Base-by-base conservation (phyloP, 257 asterid species). In the Leptodermis oblonga region DNA sequence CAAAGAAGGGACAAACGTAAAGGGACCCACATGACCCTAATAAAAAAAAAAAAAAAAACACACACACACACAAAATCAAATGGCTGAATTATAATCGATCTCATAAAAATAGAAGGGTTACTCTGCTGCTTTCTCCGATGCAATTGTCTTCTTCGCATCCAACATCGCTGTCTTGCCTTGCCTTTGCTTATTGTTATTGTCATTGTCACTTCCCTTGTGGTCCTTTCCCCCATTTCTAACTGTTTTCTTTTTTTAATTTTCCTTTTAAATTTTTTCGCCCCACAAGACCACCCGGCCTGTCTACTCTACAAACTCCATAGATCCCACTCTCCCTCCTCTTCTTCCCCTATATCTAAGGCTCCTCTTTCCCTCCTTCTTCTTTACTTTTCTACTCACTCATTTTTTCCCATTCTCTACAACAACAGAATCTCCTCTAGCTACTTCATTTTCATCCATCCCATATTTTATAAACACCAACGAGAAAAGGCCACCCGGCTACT, bases 61-160 rank as follows among this genome's bases (percentile, higher is more conserved):
- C n/a, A n/a, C n/a, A n/a, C n/a, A n/a, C n/a, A n/a, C n/a, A n/a
- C n/a, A n/a, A 39, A 52, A 37, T 48, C 48, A 36, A 62, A 70
- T 17, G 30, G 14, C 22, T 23, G 0, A 5, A 52, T 22, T 1
- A 3, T 18, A 52, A 17, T 52, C 28, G 14, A 22, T n/a, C 0
- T 68, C 66, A 54, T 76, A 54, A 66, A 69, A 55, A 66, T 62
- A 45, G 66, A 64, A 64, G 64, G n/a, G 54, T 28, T 33, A 41
- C 46, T 48, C 75, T 66, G 49, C 64, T 63, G 60, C 79, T 70
- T 74, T 73, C 79, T 73, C 73, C 83, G 73, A 78, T 60, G 75
- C 81, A 61, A 3, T 72, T 81, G 86, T 75, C 81, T 75, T 75
- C 81, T 53, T 78, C 74, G 69, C 69, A 42, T 77, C 80, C 85